Base-by-base conservation (phyloP, 2,329 filamentous ascomycete species). In the Penicillium griseofulvum region DNA sequence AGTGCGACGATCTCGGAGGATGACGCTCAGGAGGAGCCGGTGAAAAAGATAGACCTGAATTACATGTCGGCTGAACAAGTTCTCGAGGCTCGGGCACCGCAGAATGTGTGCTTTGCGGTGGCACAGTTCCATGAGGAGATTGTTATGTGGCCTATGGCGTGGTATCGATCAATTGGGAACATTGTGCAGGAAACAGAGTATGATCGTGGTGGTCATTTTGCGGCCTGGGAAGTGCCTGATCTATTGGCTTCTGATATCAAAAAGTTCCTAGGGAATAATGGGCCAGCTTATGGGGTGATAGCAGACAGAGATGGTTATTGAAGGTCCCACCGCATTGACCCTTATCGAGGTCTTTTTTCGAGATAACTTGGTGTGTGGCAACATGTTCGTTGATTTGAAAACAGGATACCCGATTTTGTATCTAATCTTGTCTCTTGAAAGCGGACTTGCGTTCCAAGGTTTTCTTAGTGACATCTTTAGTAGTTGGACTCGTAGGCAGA, bases 101-200 rank as follows among this genome's bases (percentile, higher is more conserved):
- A 22, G 1, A 56, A 61, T 37, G 81, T 85, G 6, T 81, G 81
- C 63, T 68, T 85, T 55, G 82, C 81, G 0, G 59, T 84, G 31
- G 77, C 76, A 12, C 75, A 80, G 66, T 80, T 81, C 55, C 81
- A 81, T 2, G 69, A 70, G 42, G 83, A 85, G 61, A 50, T 85
- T 26, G 67, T 69, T 3, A 72, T 79, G 39, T 69, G 80, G 58
- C 83, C 82, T 3, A 73, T 70, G 52, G 70, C 73, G 3, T 85
- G 81, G 81, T 78, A 70, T 6, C 68, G 71, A 19, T 79, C 78
- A 6, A 68, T 84, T 43, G 82, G 79, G 46, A 71, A 76, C 19
- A 76, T 85, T 2, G 81, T 82, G 2, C 76, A 76, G 45, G 73
- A 80, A 60, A 77, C 71, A 10, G 68, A 74, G 22, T 74, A 76